Evolutionary conservation across 2,329 filamentous ascomycete species (phyloP).

Genomic region (Colletotrichum sp.): DNA sequence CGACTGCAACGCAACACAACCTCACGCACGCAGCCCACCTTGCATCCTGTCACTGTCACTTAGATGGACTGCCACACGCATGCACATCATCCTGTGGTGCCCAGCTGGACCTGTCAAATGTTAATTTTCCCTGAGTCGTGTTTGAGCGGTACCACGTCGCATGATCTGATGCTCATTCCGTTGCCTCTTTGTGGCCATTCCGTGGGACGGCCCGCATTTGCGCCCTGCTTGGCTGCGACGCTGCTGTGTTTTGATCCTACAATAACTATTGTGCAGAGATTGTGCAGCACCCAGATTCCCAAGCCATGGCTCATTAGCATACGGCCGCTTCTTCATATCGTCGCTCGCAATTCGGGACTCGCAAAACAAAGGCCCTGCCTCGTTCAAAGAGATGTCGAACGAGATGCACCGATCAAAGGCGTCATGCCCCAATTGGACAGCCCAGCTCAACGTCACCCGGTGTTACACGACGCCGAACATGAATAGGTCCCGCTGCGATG

Average conservation of each 20-base stretch:
- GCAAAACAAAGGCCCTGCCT: constrained; percentile 4
- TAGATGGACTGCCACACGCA: neutral
- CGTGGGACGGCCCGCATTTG: constrained; percentile 15
- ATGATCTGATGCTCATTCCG: constrained; percentile 10
- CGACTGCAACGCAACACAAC: neutral
- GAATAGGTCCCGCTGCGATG: neutral
- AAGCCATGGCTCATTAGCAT: neutral
- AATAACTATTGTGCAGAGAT: neutral
- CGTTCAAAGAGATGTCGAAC: neutral
- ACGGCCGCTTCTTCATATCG: constrained; percentile 1
- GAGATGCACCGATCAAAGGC: neutral
- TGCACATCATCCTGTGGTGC: neutral
- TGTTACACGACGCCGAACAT: neutral
- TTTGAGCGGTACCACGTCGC: neutral
- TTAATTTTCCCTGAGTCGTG: neutral
- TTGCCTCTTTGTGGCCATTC: neutral
- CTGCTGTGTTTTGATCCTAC: neutral
- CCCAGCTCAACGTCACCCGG: neutral
- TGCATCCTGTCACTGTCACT: neutral
- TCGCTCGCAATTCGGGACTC: neutral
- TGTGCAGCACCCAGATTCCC: neutral
- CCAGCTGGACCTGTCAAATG: neutral
- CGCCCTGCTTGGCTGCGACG: neutral
- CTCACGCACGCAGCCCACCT: neutral
- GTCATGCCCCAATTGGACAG: neutral